A percentile compares a stretch with the other conserved stretches of the same genome.
Evolutionary conservation across 441 rosid genomes (phyloP).

Genomic region (Dalechampia spathulata): DNA sequence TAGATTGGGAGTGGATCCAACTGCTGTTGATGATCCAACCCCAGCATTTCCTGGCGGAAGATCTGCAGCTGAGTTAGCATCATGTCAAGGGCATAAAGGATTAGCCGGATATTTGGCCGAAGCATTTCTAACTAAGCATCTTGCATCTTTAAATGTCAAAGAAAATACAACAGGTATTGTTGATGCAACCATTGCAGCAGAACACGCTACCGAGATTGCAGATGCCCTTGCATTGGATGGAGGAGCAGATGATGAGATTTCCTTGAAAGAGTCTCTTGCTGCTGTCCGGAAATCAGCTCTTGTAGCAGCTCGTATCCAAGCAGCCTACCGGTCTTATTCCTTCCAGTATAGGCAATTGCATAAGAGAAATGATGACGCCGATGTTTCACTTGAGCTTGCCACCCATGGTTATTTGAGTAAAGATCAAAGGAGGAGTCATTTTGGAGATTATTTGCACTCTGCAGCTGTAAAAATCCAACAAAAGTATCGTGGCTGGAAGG

Average conservation of each 20-base stretch:
- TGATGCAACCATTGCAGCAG: conserved; percentile 24
- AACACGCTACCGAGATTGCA: conserved; percentile 25
- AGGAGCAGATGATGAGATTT: conserved; percentile 31
- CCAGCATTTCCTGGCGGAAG: conserved; percentile 56
- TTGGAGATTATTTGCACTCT: conserved; percentile 58
- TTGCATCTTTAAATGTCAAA: conserved; percentile 37
- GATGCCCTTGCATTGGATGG: conserved; percentile 20
- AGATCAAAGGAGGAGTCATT: conserved; percentile 38
- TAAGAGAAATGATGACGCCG: conserved; percentile 27
- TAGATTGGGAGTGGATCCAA: conserved; percentile 54
- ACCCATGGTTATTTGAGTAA: conserved; percentile 47
- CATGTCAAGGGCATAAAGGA: conserved; percentile 66
- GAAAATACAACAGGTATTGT: conserved; percentile 17
- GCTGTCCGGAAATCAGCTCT: conserved; percentile 69
- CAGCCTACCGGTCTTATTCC: conserved; percentile 48
- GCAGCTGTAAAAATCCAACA: conserved; percentile 75
- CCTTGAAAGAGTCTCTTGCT: conserved; percentile 62
- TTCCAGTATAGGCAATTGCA: conserved; percentile 46
- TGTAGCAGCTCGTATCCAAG: conserved; percentile 78
- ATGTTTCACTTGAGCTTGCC: conserved; percentile 46
- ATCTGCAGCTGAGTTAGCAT: conserved; percentile 74
- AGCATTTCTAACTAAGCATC: conserved; percentile 43
- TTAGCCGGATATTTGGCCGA: conserved; percentile 76
- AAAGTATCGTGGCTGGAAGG: conserved; percentile 83
- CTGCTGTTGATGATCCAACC: conserved; percentile 70